phyloP scores from a whole-genome alignment of 768 basidiomycete species.

The Trametes villosa region DNA sequence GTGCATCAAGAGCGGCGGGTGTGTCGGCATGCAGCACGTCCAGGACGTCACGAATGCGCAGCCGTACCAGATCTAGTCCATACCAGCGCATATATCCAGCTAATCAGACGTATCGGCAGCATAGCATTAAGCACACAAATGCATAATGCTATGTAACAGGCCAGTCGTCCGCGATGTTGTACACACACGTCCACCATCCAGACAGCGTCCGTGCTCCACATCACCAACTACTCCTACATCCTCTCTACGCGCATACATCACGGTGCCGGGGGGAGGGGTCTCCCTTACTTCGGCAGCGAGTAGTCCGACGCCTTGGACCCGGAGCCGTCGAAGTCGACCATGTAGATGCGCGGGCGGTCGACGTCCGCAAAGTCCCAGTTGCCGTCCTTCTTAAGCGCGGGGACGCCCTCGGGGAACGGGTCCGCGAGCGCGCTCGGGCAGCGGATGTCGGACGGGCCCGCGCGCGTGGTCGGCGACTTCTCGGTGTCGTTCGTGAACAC shows the following conservation, averaged over 20 bases:
- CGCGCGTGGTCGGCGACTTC: slow-evolving; percentile 1
- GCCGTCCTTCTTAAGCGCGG: slow-evolving; percentile 25
- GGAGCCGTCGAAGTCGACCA: slow-evolving; percentile 25
- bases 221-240: no score
- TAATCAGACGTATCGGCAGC: neutral
- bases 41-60: slow-evolving; percentile 28
- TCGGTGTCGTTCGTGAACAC: slow-evolving; percentile 27
- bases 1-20: slow-evolving; percentile 31
- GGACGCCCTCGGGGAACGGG: slow-evolving; percentile 9
- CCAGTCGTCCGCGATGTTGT: neutral
- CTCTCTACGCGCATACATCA: no score
- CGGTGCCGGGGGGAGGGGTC: no score
- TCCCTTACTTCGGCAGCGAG: neutral
- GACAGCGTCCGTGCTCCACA: no score
- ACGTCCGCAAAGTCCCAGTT: slow-evolving; percentile 29
- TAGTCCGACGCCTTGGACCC: neutral
- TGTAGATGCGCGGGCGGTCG: slow-evolving; percentile 28
- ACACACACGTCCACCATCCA: neutral
- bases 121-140: neutral
- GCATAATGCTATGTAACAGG: neutral
- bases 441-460: slow-evolving; percentile 4
- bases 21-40: slow-evolving; percentile 19
- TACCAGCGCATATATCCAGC: no score
- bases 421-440: slow-evolving; percentile 20
- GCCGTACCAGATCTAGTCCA: slow-evolving; percentile 26